Base-by-base conservation (phyloP, 176 grass and related monocot species). In the Alopecurus myosuroides region DNA sequence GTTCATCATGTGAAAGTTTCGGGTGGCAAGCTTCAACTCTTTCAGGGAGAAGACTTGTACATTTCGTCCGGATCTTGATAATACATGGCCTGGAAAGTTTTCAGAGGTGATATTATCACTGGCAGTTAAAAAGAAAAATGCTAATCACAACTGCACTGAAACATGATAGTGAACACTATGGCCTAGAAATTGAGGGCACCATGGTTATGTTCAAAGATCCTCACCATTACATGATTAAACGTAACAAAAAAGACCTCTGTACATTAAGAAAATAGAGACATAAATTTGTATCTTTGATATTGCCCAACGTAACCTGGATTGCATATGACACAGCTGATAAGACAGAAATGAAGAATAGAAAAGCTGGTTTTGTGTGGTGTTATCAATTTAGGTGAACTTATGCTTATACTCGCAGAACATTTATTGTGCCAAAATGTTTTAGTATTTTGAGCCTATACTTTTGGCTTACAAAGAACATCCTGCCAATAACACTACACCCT, bases 1-100 rank as follows among this genome's bases (percentile, higher is more conserved):
- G 41, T 92, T 92, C 58, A 78, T 51, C 82, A 82, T 82, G 49
- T 92, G 45, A 82, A 92, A 92, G 34, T 88, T 88, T 33, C 11
- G 45, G 57, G 90, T 83, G 78, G 86, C 90, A 65, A 49, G 50
- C 60, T 86, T 92, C 78, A 92, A 34, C 66, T 88, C 86, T 1
- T 79, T 88, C 67, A 88, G 40, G 23, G 86, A 86, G 79, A 92
- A 92, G 58, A 88, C 82, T 49, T 2, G 53, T 20, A 92, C 83
- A 79, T 88, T 85, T 23, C 50, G 85, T 34, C 70, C 78, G n/a
- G 90, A 50, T 73, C 72, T 55, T 88, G 82, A 72, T 79, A 92
- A 74, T 57, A 74, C 20, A 74, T 1, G 52, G 56, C 73, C 90
- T 92, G 82, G 56, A 92, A 57, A 35, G 71, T 72, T 71, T 82